These are phyloP conservation scores for Kuraishia borneana DNA, from an alignment of 805 yeast species.

Conservation along the genomic window DNA sequence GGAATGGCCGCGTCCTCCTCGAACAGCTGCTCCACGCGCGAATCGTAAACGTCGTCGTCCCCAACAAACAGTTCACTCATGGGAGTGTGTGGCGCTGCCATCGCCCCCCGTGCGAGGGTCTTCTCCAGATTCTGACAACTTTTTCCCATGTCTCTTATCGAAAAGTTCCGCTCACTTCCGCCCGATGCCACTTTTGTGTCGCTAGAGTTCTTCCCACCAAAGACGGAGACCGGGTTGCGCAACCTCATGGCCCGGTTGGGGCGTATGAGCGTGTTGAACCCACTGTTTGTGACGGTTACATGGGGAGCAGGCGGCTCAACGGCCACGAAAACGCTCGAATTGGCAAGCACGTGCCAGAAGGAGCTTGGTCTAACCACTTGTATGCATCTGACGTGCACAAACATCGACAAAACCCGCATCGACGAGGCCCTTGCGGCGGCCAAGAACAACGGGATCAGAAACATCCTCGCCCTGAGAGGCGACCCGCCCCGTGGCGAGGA, in stretches of 20 bases:
- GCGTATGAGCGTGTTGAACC: slow-evolving; percentile 82
- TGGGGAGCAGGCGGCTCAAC: slow-evolving; percentile 99
- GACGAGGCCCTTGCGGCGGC: slow-evolving; percentile 73
- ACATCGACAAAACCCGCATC: slow-evolving; percentile 65
- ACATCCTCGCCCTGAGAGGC: slow-evolving; percentile 88
- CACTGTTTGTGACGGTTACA: slow-evolving; percentile 83
- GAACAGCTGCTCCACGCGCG: background rate
- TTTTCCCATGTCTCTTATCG: slow-evolving; percentile 15
- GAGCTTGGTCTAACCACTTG: slow-evolving; percentile 82
- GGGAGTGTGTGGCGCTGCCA: background rate
- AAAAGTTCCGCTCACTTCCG: slow-evolving; percentile 35
- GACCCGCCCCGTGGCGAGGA: slow-evolving; percentile 79
- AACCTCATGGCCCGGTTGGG: slow-evolving; percentile 79
- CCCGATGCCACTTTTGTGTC: slow-evolving; percentile 61
- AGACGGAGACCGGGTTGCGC: slow-evolving; percentile 79
- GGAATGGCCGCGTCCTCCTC: background rate
- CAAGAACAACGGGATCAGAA: slow-evolving; percentile 66
- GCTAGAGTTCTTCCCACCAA: slow-evolving; percentile 95
- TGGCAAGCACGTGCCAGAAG: slow-evolving; percentile 67
- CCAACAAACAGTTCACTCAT: background rate
- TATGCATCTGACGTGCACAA: slow-evolving; percentile 92
- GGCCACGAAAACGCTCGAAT: slow-evolving; percentile 71
- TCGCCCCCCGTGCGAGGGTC: background rate
- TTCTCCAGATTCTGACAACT: background rate
- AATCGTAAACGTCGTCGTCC: background rate